Evolutionary conservation across 495 filamentous ascomycete genomes (phyloP), one percentile per base, ranked within the genome.

Genomic region (Amniculicola lignicola): DNA sequence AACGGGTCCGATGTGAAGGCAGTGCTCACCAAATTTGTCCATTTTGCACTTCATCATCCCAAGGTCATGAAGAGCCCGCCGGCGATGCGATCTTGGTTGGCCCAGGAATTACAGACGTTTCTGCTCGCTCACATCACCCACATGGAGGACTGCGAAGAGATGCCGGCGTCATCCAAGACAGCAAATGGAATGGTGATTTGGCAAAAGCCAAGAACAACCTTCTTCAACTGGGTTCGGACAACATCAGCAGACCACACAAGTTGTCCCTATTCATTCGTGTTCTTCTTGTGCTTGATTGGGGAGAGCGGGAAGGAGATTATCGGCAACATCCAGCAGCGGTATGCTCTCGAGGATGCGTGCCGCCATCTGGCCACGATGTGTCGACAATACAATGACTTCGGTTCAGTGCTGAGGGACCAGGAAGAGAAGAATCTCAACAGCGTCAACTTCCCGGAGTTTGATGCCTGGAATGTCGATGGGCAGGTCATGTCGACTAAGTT

Each of bases 351-450:
- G 21, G 71, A 51, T 47, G 2, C 64, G 0, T 64, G 54, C 25
- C 50, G 58, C 4, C 73, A 72, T 42, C 57, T 77, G 0, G 62
- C 72, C 0, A 62, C 53, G 18, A 64, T 74, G 63, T 72, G 68
- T 50, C 61, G 73, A 1, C 61, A 69, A 63, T 74, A 75, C 39
- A 76, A 75, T 47, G 74, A 76, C 54, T 68, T 63, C n/a, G 72
- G 69, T 0, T 70, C 66, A 1, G 27, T 67, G 0, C 27, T 23
- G 9, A 59, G 73, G 6, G 72, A 76, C 50, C 35, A 18, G 0
- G 58, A 33, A 3, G 74, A 76, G 52, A 22, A 36, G 0, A 76
- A 75, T 47, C 56, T 76, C 1, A 75, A 75, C 41, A 68, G 67
- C 19, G 27, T 74, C 24, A 61, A 76, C 41, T 76, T 75, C 46